Conservation (phyloP, 2,329 filamentous ascomycete species). For the Aspergillus costaricaensis region DNA sequence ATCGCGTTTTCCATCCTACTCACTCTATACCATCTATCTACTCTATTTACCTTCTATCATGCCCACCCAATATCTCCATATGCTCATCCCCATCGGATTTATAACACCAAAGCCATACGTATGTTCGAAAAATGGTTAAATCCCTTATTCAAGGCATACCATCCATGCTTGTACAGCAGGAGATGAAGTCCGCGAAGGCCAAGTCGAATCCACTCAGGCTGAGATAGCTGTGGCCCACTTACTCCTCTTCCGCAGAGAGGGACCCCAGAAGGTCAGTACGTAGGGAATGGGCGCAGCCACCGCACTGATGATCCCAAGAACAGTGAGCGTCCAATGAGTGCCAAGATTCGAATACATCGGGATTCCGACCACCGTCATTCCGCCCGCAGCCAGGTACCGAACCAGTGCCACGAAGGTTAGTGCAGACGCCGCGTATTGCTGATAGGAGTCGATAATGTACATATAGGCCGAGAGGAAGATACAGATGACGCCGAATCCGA, state of each 20-base stretch:
- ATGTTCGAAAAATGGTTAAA: too few species aligned
- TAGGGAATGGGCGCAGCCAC: slow-evolving; percentile 1
- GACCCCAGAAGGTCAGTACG: not conserved
- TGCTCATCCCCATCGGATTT: too few species aligned
- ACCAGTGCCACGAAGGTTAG: slow-evolving; percentile 45
- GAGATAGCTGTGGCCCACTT: not conserved
- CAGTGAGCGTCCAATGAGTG: slow-evolving; percentile 43
- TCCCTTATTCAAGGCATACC: too few species aligned
- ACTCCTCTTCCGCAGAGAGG: not conserved
- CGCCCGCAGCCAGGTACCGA: slow-evolving; percentile 43
- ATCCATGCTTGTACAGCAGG: not conserved
- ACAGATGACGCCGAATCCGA: slow-evolving; percentile 52
- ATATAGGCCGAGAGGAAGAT: slow-evolving; percentile 55
- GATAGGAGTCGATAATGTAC: slow-evolving; percentile 61
- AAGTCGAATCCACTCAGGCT: not conserved
- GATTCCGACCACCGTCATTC: slow-evolving; percentile 32
- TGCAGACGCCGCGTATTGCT: slow-evolving; percentile 52
- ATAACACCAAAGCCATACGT: too few species aligned
- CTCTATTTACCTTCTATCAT: too few species aligned
- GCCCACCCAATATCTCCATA: too few species aligned
- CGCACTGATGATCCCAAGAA: slow-evolving; percentile 29
- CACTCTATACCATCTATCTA: too few species aligned
- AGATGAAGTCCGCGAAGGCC: too few species aligned
- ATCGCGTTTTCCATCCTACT: too few species aligned
- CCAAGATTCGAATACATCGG: slow-evolving; percentile 44